phyloP scores from a whole-genome alignment of 768 basidiomycete genomes.

The Russula sp. region DNA sequence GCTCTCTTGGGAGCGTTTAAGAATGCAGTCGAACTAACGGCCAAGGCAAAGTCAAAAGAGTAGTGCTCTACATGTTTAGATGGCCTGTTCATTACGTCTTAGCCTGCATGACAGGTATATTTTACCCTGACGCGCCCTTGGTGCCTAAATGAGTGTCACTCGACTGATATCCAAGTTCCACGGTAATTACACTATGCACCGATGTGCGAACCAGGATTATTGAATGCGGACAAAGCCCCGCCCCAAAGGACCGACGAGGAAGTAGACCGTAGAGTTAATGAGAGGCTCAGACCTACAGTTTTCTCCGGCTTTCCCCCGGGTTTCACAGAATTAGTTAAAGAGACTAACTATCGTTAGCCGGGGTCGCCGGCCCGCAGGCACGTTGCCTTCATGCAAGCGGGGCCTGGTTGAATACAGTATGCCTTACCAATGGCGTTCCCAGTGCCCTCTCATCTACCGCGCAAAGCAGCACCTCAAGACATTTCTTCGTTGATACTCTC shows the following conservation, averaged over 20 bases:
- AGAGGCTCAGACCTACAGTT: neutral
- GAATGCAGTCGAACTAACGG: slow-evolving; percentile 74
- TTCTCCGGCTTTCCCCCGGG: too few relatives aligned
- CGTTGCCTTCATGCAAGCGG: neutral
- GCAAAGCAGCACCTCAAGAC: slow-evolving; percentile 52
- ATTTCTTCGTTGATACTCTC: slow-evolving; percentile 66
- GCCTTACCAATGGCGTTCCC: slow-evolving; percentile 59
- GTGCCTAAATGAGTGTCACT: neutral
- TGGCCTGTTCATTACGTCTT: slow-evolving; percentile 6
- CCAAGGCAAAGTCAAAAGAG: slow-evolving; percentile 32
- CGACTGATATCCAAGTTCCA: neutral
- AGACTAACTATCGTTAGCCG: neutral
- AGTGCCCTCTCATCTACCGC: slow-evolving; percentile 66
- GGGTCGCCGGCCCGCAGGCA: slow-evolving; percentile 3
- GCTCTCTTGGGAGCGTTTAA: slow-evolving; percentile 92
- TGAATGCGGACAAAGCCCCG: neutral
- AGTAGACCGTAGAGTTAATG: neutral
- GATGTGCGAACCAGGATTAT: neutral
- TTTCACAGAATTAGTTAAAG: too few relatives aligned
- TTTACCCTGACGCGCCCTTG: neutral
- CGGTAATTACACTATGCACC: neutral
- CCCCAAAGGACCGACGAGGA: neutral
- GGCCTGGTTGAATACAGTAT: neutral
- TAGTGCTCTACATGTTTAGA: slow-evolving; percentile 14
- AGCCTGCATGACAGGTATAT: neutral